Evolutionary conservation across 345 rosid species (phyloP).

Genomic region (Firmiana major): DNA sequence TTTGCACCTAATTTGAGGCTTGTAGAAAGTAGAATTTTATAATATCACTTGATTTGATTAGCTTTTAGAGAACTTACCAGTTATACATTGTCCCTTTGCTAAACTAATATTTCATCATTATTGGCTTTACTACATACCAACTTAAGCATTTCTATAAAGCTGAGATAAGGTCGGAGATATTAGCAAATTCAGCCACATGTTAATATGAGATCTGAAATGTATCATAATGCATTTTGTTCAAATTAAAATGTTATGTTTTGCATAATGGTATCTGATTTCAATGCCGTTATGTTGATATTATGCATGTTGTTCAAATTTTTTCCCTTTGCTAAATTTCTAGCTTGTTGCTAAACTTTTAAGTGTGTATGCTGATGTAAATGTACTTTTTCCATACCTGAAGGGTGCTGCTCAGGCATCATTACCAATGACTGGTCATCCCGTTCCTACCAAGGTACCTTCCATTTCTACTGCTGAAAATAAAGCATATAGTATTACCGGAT

Average conservation of each 20-base stretch:
- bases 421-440: conserved; percentile 32
- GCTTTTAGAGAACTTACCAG: neutral
- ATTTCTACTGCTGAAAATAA: conserved; percentile 96
- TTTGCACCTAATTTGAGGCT: neutral
- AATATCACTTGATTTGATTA: neutral
- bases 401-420: conserved; percentile 41
- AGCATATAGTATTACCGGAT: conserved; percentile 97
- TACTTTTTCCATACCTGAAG: conserved; percentile 31
- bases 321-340: neutral
- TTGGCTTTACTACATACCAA: neutral
- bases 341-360: neutral
- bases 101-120: neutral
- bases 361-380: conserved; percentile 1
- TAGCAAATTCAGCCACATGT: neutral
- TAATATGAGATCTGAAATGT: neutral
- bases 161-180: neutral
- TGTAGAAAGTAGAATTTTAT: neutral
- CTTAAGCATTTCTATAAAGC: neutral
- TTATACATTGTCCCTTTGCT: neutral
- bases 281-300: neutral
- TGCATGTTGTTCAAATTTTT: neutral
- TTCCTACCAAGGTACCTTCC: conserved; percentile 90
- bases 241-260: neutral
- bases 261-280: neutral
- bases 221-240: neutral